Evolutionary conservation across 768 basidiomycete genomes (phyloP), one percentile per base, ranked within the genome.

Genomic region (Lactarius indigo): DNA sequence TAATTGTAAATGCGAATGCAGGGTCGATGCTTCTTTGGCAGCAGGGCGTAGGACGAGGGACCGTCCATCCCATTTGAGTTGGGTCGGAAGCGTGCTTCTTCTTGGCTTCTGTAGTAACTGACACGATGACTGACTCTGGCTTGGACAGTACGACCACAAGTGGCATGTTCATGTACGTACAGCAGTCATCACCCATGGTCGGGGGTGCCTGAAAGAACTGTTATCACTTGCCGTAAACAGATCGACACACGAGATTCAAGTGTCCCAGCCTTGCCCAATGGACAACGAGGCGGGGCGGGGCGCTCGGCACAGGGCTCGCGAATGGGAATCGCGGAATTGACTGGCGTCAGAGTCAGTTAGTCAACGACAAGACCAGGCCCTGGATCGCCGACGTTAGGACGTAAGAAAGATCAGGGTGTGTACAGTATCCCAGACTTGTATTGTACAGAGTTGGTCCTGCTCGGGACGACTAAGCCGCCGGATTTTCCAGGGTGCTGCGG

Each of bases 181-280:
- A 28, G 2, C 13, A 26, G n/a, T 15, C 23, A 52, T 28, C 50
- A 2, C 50, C 50, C 50, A 15, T 52, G 50, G 13, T 26, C 12
- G 23, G n/a, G n/a, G 3, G 60, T 65, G 15, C 65, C 60, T 65
- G 35, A 26, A 57, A 28, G 26, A 57, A 50, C 62, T 52, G 50
- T 13, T 15, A 52, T 5, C 2, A 6, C 2, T 12, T 57, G 60
- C 55, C 60, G 65, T 57, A 57, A 66, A 23, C n/a, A 61, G 65
- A 61, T 65, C 50, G 26, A 35, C 28, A 65, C 55, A 17, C 5
- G 64, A 65, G 64, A 61, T 61, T 61, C 35, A 26, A 30, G 52
- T 31, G 13, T 30, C 44, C 44, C 20, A n/a, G n/a, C n/a, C 10
- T 50, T 50, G 23, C 23, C 50, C 50, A 52, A 15, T 31, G 31